A percentile compares a stretch with the other conserved stretches of the same genome.
phyloP scores from a whole-genome alignment of 768 basidiomycete genomes.

The Leccinum broughii region DNA sequence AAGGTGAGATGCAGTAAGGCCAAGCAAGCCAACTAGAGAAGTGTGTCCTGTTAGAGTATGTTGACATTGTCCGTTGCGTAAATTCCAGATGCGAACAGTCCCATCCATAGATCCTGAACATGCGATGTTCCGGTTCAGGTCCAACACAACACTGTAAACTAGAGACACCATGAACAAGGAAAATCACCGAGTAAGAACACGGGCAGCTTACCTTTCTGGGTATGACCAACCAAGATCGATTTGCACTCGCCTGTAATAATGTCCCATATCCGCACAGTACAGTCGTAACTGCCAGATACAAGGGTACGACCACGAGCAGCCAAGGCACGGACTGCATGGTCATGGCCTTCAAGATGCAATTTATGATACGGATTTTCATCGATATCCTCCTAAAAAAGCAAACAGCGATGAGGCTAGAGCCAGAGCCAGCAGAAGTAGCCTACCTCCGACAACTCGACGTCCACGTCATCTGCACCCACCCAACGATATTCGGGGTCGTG shows the following conservation, averaged over 20 bases:
- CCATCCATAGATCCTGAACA: slow-evolving; percentile 99
- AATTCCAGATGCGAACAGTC: slow-evolving; percentile 93
- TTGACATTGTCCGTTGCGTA: slow-evolving; percentile 76
- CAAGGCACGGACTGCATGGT: slow-evolving; percentile 89
- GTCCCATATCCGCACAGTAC: slow-evolving; percentile 94
- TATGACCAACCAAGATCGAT: slow-evolving; percentile 82
- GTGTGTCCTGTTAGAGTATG: slow-evolving; percentile 88
- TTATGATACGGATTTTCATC: slow-evolving; percentile 88
- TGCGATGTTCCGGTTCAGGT: slow-evolving; percentile 81
- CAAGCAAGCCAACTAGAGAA: slow-evolving; percentile 91
- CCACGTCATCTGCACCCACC: slow-evolving; percentile 59
- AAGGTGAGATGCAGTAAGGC: slow-evolving; percentile 83
- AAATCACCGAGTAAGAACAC: background rate
- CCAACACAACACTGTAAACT: slow-evolving; percentile 97
- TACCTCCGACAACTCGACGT: slow-evolving; percentile 58
- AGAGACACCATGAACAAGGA: slow-evolving; percentile 14
- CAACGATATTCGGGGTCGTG: slow-evolving; percentile 76
- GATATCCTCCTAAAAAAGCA: slow-evolving; percentile 54
- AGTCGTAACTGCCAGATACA: slow-evolving; percentile 96
- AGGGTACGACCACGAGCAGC: slow-evolving; percentile 87
- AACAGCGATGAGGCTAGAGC: slow-evolving; percentile 7
- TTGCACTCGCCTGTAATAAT: slow-evolving; percentile 79
- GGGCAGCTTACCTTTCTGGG: slow-evolving; percentile 74
- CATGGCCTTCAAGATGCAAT: slow-evolving; percentile 82
- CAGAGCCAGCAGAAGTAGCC: slow-evolving; percentile 10